Evolutionary conservation across 345 rosid genomes (phyloP).

Genomic region (Dipteronia sinensis): DNA sequence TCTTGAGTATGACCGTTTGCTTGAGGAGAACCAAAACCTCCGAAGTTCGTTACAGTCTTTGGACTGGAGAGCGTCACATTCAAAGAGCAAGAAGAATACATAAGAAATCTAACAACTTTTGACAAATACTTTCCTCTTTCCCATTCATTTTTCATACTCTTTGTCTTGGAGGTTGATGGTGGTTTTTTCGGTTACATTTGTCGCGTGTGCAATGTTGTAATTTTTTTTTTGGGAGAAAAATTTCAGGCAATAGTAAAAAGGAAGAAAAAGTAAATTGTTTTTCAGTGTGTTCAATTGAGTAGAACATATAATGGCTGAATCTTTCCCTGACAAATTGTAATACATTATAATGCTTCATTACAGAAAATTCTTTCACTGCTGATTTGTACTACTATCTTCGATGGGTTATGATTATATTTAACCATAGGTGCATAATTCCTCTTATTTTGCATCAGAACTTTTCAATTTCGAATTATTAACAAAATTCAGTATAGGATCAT

Average conservation of each 20-base stretch:
- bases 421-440: not conserved
- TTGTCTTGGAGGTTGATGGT: slow-evolving; percentile 14
- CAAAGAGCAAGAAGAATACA: slow-evolving; percentile 74
- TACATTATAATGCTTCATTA: not conserved
- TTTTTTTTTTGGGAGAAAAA: not conserved
- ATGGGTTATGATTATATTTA: not conserved
- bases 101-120: slow-evolving; percentile 30
- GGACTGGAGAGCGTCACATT: slow-evolving; percentile 58
- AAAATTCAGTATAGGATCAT: slow-evolving; percentile 36
- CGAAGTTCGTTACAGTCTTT: slow-evolving; percentile 62
- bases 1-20: slow-evolving; percentile 84
- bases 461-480: slow-evolving; percentile 21
- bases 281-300: slow-evolving; percentile 7
- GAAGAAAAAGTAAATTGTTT: not conserved
- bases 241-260: not conserved
- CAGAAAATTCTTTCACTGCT: not conserved
- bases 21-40: slow-evolving; percentile 76
- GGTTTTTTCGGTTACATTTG: slow-evolving; percentile 15
- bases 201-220: slow-evolving; percentile 10
- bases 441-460: not conserved
- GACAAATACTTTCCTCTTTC: slow-evolving; percentile 2
- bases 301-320: slow-evolving; percentile 20
- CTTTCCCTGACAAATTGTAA: slow-evolving; percentile 15
- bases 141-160: not conserved
- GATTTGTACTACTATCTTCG: not conserved